These are phyloP conservation scores for Papiliotrema flavescens DNA, from an alignment of 1,284 basidiomycete species.

Conservation along the genomic window DNA sequence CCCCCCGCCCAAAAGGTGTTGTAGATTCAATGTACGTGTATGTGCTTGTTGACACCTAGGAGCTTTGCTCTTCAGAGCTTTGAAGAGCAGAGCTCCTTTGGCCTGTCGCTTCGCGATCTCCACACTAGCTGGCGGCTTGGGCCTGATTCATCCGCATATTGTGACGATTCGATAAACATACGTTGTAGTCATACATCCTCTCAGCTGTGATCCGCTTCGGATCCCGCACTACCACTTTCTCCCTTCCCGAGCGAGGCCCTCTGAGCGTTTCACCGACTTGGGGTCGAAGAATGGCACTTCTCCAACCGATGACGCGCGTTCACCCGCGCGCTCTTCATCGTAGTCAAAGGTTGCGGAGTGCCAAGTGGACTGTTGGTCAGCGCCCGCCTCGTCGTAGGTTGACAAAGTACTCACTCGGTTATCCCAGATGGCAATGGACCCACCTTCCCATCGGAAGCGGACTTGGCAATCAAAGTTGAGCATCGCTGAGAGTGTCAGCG, in stretches of 20 bases:
- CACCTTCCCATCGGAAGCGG: constrained; percentile 48
- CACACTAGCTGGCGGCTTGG: too few relatives aligned
- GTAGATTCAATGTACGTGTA: too few relatives aligned
- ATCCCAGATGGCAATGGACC: constrained; percentile 51
- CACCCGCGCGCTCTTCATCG: constrained; percentile 54
- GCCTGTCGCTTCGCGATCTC: too few relatives aligned
- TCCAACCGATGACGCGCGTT: constrained; percentile 61
- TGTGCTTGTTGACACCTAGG: too few relatives aligned
- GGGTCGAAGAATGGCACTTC: constrained; percentile 62
- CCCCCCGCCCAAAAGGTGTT: too few relatives aligned
- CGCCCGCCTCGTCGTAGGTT: constrained; percentile 53
- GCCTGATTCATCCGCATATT: too few relatives aligned
- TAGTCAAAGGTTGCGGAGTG: constrained; percentile 54
- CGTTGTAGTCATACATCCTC: too few relatives aligned
- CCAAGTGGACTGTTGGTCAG: constrained; percentile 9
- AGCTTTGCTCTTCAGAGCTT: too few relatives aligned
- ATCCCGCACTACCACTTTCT: constrained; percentile 15
- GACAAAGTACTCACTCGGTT: constrained; percentile 47
- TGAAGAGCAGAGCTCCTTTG: too few relatives aligned
- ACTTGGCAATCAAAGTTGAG: constrained; percentile 61
- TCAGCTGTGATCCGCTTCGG: too few relatives aligned
- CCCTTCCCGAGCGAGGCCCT: constrained; percentile 46
- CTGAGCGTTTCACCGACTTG: constrained; percentile 53
- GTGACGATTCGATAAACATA: too few relatives aligned
- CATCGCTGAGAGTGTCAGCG: constrained; percentile 4